These are phyloP conservation scores for Aspergillus fischeri DNA, from an alignment of 2,329 filamentous ascomycete genomes.

Conservation along the genomic window DNA sequence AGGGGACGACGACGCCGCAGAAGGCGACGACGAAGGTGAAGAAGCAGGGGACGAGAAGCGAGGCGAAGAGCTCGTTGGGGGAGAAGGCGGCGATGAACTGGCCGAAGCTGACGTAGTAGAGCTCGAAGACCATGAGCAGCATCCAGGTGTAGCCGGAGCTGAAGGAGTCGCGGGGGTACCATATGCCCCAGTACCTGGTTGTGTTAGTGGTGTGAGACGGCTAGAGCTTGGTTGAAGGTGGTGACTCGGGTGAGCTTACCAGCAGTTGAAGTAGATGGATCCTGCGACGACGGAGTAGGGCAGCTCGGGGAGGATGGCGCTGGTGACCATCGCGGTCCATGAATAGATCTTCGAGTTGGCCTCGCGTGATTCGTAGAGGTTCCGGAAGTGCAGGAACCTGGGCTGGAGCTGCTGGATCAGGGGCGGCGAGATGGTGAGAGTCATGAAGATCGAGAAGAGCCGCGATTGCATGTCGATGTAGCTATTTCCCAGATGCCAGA, in stretches of 20 bases:
- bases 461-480: constrained; percentile 64
- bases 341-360: constrained; percentile 75
- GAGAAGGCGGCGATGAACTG: constrained; percentile 64
- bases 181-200: constrained; percentile 50
- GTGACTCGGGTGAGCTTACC: constrained; percentile 41
- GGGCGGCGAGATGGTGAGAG: constrained; percentile 68
- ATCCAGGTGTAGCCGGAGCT: constrained; percentile 60
- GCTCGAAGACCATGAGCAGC: constrained; percentile 61
- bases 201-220: not conserved
- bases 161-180: constrained; percentile 54
- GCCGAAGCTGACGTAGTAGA: constrained; percentile 62
- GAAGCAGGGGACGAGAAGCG: constrained; percentile 63
- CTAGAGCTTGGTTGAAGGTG: not conserved
- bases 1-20: constrained; percentile 71
- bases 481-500: constrained; percentile 58
- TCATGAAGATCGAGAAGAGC: constrained; percentile 74
- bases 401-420: constrained; percentile 76
- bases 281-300: constrained; percentile 66
- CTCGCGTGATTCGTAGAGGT: constrained; percentile 68
- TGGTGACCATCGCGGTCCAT: constrained; percentile 67
- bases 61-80: constrained; percentile 64
- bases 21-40: constrained; percentile 68
- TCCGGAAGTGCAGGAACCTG: constrained; percentile 61
- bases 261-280: constrained; percentile 61
- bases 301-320: constrained; percentile 63